Percentiles rank a stretch among this genome's conserved stretches.
Conservation (phyloP, 2,329 filamentous ascomycete species). For the Alternaria sp. region DNA sequence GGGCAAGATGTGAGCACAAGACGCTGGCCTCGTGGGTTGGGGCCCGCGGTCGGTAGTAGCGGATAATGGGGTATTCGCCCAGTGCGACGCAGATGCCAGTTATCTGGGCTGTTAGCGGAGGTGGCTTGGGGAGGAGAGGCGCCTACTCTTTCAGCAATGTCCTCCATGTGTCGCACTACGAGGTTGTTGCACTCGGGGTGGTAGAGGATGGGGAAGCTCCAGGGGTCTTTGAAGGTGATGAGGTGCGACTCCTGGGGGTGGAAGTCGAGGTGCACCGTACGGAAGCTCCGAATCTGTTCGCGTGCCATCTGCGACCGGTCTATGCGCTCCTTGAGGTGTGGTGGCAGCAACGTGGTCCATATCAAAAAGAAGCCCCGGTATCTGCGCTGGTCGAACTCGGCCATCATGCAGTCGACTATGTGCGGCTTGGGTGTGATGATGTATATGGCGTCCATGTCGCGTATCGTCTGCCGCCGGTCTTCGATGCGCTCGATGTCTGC, state of each 20-base stretch:
- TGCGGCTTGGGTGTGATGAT: constrained; percentile 85
- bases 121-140: neutral
- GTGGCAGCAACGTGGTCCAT: constrained; percentile 82
- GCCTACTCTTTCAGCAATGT: constrained; percentile 83
- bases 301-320: constrained; percentile 74
- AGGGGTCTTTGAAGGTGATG: constrained; percentile 90
- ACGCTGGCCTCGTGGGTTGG: constrained; percentile 87
- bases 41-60: constrained; percentile 82
- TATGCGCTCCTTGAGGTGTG: constrained; percentile 74
- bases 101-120: constrained; percentile 62
- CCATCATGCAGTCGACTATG: constrained; percentile 91
- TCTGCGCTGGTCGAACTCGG: constrained; percentile 84
- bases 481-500: constrained; percentile 95
- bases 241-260: constrained; percentile 91
- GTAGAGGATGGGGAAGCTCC: constrained; percentile 92
- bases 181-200: constrained; percentile 89
- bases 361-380: constrained; percentile 83
- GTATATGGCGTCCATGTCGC: constrained; percentile 94
- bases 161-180: constrained; percentile 82
- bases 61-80: constrained; percentile 92
- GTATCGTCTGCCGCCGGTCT: constrained; percentile 80
- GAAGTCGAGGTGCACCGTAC: constrained; percentile 86
- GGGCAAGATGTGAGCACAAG: constrained; percentile 84
- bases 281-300: constrained; percentile 80
- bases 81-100: constrained; percentile 87